These are phyloP conservation scores for Colletotrichum kahawae DNA, from an alignment of 2,329 filamentous ascomycete genomes.

Conservation along the genomic window DNA sequence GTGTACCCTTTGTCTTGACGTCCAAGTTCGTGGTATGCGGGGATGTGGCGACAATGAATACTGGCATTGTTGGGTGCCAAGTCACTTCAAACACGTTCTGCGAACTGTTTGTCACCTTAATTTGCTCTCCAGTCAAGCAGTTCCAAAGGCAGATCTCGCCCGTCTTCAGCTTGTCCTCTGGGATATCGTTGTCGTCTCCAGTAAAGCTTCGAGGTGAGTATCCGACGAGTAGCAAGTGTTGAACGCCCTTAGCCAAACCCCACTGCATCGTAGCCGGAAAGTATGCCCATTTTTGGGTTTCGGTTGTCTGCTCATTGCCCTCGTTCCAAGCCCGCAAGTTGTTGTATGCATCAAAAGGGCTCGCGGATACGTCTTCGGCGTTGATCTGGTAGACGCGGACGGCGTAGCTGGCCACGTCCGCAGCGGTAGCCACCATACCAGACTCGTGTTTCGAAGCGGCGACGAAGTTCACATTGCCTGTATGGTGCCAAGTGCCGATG, in stretches of 20 bases:
- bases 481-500: slow-evolving; percentile 59
- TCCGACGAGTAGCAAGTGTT: slow-evolving; percentile 62
- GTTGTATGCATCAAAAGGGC: slow-evolving; percentile 43
- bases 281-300: slow-evolving; percentile 60
- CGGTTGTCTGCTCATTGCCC: slow-evolving; percentile 35
- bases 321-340: slow-evolving; percentile 35
- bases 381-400: slow-evolving; percentile 61
- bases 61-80: slow-evolving; percentile 62
- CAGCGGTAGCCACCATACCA: slow-evolving; percentile 62
- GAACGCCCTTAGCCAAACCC: slow-evolving; percentile 51
- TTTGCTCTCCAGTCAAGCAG: slow-evolving; percentile 43
- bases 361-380: slow-evolving; percentile 37
- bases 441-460: slow-evolving; percentile 52
- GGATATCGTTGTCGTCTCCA: slow-evolving; percentile 61
- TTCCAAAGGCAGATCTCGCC: slow-evolving; percentile 69
- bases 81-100: slow-evolving; percentile 69
- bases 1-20: slow-evolving; percentile 50
- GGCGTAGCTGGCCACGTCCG: slow-evolving; percentile 58
- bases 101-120: slow-evolving; percentile 55
- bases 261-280: slow-evolving; percentile 68
- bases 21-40: slow-evolving; percentile 52
- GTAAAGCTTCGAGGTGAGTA: slow-evolving; percentile 64
- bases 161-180: slow-evolving; percentile 59
- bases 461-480: slow-evolving; percentile 68
- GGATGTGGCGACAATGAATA: slow-evolving; percentile 64